Evolutionary conservation across 257 asterid genomes (phyloP), one percentile per base, ranked within the genome.

Genomic region (Eucommia ulmoides): DNA sequence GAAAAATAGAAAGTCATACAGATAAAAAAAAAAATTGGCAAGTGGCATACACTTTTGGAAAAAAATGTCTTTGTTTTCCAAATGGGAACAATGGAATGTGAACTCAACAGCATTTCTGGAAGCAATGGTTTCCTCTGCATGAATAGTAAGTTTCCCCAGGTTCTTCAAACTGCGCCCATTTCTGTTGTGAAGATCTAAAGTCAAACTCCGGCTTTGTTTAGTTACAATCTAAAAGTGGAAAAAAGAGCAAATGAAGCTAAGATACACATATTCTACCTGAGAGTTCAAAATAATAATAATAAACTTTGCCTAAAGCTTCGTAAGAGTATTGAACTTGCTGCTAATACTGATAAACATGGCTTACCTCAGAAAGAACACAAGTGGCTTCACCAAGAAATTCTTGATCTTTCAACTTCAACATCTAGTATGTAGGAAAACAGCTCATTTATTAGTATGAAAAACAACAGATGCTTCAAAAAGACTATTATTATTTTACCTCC

Each of bases 311-410:
- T 5, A 29, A 12, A 29, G 12, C 12, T 7, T 29, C 8, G 38
- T 29, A 12, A 29, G 12, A 5, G 38, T 29, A 29, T 5, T 29
- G 8, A 29, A 29, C 7, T 29, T 29, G 12, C 38, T 29, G 8
- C 38, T 5, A 29, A 12, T 29, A 29, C 12, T 29, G 38, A 29
- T 29, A 29, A 29, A 29, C 8, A 29, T 29, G 38, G 38, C 38
- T 58, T 64, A 86, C 99, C 96, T 91, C 82, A 19, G 99, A 79
- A 67, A 91, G 53, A 0, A 80, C 58, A 72, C 99, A 91, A 63
- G 69, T 74, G 53, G 93, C 89, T 74, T 83, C 95, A 54, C 97
- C 99, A 67, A 91, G 95, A 77, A 91, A 78, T 75, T 91, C 95
- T 66, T 91, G 99, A 66, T 86, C 97, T 63, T 86, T 95, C 71